These are phyloP conservation scores for Polyporus arcularius DNA, from an alignment of 768 basidiomycete genomes.

Conservation along the genomic window DNA sequence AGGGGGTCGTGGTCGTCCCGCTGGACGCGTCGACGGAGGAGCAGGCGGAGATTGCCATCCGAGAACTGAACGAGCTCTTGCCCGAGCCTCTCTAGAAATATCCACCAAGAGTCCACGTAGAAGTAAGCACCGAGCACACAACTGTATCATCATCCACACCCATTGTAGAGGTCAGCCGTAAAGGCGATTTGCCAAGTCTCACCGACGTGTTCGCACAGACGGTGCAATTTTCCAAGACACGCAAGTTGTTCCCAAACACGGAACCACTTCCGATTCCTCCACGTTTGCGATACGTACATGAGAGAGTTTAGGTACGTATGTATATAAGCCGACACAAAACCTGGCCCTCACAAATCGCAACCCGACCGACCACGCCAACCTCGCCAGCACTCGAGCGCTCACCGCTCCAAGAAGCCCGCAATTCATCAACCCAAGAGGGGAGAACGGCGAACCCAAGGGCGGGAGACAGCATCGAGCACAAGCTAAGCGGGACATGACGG, in stretches of 20 bases:
- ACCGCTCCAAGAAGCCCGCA: conserved; percentile 36
- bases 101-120: background rate
- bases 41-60: conserved; percentile 52
- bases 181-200: no score
- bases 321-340: background rate
- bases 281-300: conserved; percentile 14
- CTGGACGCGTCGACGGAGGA: conserved; percentile 52
- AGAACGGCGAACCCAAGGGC: conserved; percentile 34
- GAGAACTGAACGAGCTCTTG: conserved; percentile 37
- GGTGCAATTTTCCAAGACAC: background rate
- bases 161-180: background rate
- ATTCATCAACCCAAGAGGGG: conserved; percentile 52
- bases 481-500: background rate
- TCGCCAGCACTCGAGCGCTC: conserved; percentile 42
- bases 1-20: conserved; percentile 65
- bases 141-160: background rate
- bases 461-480: conserved; percentile 34
- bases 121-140: background rate
- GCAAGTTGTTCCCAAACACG: background rate
- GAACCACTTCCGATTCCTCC: conserved; percentile 3
- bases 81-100: conserved; percentile 10
- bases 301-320: conserved; percentile 5
- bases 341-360: background rate
- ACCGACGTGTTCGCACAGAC: background rate
- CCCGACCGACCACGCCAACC: background rate